Conservation (phyloP, 768 basidiomycete genomes). For the Rhodotorula sphaerocarpa region DNA sequence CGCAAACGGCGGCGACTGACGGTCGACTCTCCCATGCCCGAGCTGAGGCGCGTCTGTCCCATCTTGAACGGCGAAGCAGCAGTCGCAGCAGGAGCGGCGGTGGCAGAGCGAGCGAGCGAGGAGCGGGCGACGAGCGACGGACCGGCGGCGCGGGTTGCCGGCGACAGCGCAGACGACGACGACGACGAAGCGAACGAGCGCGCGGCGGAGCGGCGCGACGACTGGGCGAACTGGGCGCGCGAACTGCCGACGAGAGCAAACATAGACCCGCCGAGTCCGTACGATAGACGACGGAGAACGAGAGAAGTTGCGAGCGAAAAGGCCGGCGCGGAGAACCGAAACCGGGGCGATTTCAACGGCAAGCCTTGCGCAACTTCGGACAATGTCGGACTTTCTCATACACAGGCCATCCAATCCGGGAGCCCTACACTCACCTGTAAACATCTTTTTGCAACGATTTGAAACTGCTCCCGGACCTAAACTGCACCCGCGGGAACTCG, state of each 20-base stretch:
- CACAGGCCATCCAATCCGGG: too few relatives aligned
- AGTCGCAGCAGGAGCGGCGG: background rate
- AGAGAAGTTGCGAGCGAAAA: too few relatives aligned
- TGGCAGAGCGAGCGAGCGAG: background rate
- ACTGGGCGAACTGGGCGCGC: background rate
- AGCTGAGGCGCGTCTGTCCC: conserved; percentile 8
- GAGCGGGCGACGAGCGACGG: background rate
- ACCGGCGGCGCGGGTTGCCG: background rate
- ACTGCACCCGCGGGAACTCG: too few relatives aligned
- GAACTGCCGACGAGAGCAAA: background rate
- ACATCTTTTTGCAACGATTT: too few relatives aligned
- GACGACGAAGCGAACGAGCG: conserved; percentile 1
- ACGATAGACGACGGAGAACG: too few relatives aligned
- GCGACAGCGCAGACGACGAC: background rate
- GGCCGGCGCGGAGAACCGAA: too few relatives aligned
- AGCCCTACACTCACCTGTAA: too few relatives aligned
- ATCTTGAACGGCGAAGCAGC: conserved; percentile 12
- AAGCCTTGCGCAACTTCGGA: too few relatives aligned
- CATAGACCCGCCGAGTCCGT: too few relatives aligned
- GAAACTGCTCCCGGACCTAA: too few relatives aligned
- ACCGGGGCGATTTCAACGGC: too few relatives aligned
- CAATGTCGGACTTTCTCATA: too few relatives aligned
- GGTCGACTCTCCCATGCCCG: conserved; percentile 23
- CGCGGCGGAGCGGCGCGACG: background rate
- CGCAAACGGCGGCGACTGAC: conserved; percentile 1